These are phyloP conservation scores for Gracilaria vermiculophylla DNA, from an alignment of 23 red algal genomes.

Conservation along the genomic window DNA sequence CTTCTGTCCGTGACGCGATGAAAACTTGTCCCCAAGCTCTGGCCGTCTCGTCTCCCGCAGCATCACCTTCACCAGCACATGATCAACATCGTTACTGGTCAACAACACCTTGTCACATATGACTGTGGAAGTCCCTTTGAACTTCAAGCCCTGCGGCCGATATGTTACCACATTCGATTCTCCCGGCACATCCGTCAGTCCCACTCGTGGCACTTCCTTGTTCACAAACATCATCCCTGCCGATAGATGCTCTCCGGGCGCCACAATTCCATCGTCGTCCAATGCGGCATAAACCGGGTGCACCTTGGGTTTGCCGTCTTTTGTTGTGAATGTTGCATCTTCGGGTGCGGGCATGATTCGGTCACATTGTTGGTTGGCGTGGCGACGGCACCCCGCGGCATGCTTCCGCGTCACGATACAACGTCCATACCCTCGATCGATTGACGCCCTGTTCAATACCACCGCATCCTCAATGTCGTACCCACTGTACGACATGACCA, in stretches of 20 bases:
- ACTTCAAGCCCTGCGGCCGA: constrained; percentile 58
- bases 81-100: constrained; percentile 66
- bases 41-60: constrained; percentile 85
- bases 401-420: constrained; percentile 91
- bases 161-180: constrained; percentile 20
- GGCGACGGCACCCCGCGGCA: constrained; percentile 43
- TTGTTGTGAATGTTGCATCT: background rate
- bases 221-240: constrained; percentile 80
- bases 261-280: constrained; percentile 78
- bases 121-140: constrained; percentile 49
- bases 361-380: constrained; percentile 72
- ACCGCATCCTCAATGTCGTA: constrained; percentile 99
- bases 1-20: constrained; percentile 97
- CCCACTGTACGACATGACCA: constrained; percentile 92
- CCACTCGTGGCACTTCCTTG: constrained; percentile 64
- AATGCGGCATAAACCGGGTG: constrained; percentile 31
- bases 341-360: constrained; percentile 54
- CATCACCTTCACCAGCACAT: constrained; percentile 88
- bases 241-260: constrained; percentile 59
- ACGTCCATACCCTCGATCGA: constrained; percentile 94
- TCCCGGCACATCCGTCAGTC: constrained; percentile 2
- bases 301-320: background rate
- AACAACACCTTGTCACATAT: constrained; percentile 77
- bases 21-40: constrained; percentile 97
- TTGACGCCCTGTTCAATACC: constrained; percentile 86